phyloP scores from a whole-genome alignment of 441 rosid genomes.

The Oxalis stricta region DNA sequence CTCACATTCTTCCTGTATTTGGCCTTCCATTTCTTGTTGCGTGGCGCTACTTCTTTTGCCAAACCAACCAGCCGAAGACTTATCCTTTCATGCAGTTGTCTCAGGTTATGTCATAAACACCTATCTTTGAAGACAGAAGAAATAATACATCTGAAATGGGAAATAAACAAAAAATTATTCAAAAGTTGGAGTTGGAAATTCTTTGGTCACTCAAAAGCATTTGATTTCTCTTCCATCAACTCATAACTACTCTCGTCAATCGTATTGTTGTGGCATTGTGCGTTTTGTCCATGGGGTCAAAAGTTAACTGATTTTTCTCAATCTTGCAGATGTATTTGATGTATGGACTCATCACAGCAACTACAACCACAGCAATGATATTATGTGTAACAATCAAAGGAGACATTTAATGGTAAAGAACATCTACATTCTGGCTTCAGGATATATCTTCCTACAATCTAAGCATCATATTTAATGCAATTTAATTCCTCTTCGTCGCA shows the following conservation, averaged over 20 bases:
- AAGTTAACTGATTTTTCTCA: conserved; percentile 3
- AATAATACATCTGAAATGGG: too few species aligned
- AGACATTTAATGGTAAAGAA: conserved; percentile 83
- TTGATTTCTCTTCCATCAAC: too few species aligned
- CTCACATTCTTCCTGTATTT: conserved; percentile 62
- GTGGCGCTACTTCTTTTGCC: conserved; percentile 14
- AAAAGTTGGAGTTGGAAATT: too few species aligned
- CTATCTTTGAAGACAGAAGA: too few species aligned
- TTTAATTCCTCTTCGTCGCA: conserved; percentile 18
- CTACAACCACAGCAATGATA: conserved; percentile 48
- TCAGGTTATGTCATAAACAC: conserved; percentile 39
- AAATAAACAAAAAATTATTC: too few species aligned
- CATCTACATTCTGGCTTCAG: background rate
- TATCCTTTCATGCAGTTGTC: conserved; percentile 20
- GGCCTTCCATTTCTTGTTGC: conserved; percentile 65
- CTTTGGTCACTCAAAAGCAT: too few species aligned
- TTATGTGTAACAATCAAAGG: conserved; percentile 74
- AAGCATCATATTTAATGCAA: background rate
- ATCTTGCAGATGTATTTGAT: conserved; percentile 53
- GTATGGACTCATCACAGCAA: conserved; percentile 48
- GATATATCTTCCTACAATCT: background rate
- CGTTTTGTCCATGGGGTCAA: conserved; percentile 1
- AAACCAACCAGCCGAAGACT: conserved; percentile 12
- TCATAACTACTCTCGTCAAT: too few species aligned
- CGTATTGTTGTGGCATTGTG: too few species aligned